Evolutionary conservation across 352 stramenopile genomes (phyloP).

Genomic region (Pythium scleroteichum): DNA sequence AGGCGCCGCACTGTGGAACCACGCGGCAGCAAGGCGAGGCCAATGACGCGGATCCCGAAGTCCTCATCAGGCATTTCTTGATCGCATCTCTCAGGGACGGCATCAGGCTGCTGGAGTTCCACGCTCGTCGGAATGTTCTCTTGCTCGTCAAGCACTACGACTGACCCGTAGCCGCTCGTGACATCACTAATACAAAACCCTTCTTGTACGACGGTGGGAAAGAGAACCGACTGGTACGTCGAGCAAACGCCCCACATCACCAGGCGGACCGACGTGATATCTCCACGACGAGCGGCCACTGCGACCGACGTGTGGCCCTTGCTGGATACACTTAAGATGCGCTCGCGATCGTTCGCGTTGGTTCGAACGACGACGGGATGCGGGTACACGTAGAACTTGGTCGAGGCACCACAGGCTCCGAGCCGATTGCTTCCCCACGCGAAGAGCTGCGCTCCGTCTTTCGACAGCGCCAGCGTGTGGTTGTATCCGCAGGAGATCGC

Average conservation of each 20-base stretch:
- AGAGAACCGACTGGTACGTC: neutral
- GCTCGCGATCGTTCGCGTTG: no score
- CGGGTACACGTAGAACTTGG: conserved; percentile 50
- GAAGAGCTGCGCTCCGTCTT: conserved; percentile 26
- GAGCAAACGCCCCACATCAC: conserved; percentile 3
- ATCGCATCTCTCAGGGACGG: no score
- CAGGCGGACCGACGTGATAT: neutral
- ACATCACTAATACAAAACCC: no score
- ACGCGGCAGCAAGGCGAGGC: no score
- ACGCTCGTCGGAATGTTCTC: no score
- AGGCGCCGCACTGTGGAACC: no score
- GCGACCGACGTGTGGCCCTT: conserved; percentile 17
- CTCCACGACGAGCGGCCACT: neutral
- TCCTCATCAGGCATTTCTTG: no score
- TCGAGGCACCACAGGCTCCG: conserved; percentile 41
- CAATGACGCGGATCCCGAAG: no score
- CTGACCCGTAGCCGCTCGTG: no score
- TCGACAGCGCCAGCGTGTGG: conserved; percentile 35
- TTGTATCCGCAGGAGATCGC: conserved; percentile 38
- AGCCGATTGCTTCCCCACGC: conserved; percentile 43
- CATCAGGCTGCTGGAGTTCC: no score
- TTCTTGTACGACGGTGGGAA: no score
- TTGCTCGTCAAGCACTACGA: no score
- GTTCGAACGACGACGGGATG: conserved; percentile 39
- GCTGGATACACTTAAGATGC: neutral